Base-by-base conservation (phyloP, 371 early-diverging fungal genomes). In the Lichtheimia ornata region DNA sequence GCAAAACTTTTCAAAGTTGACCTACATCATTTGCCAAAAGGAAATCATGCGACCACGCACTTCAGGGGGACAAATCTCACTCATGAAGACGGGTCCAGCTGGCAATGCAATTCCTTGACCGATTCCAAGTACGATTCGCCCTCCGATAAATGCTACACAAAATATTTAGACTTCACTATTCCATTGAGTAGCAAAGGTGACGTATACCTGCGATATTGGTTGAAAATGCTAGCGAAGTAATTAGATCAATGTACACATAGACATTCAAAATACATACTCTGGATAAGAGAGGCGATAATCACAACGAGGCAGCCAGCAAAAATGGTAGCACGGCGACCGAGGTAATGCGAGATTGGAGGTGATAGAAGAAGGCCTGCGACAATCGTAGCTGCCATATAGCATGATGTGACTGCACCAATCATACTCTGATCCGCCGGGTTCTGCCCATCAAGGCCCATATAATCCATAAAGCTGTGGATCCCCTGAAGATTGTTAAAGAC, bases 21-120 rank as follows among this genome's bases (percentile, higher is more conserved):
- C 55, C 22, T 65, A 70, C 59, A 63, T 55, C 61, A 70, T 63
- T 35, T 70, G 70, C 70, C 70, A 70, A 51, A 70, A 70, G 12
- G 70, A 70, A 52, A 70, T 52, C 70, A 70, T 70, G 13, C 66
- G 66, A 40, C 70, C 70, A 57, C 70, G 70, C 24, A 70, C 53
- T 44, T 70, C 63, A 5, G 66, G 59, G 27, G 66, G 54, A 20
- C 62, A 62, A 28, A 70, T 62, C 30, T 70, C 70, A 42, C 66
- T 49, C 66, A 70, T 70, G 17, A 63, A 70, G 6, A 66, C 63
- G 18, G 70, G 70, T 13, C 70, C 70, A 30, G 66, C 70, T 12
- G 66, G 60, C 27, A 70, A 59, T 22, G 62, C 66, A 35, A 70
- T 66, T 61, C 70, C 70, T 25, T 63, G 66, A 2, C 70, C 70